phyloP scores from a whole-genome alignment of 257 asterid genomes.

The Fraxinus quadrangulata region DNA sequence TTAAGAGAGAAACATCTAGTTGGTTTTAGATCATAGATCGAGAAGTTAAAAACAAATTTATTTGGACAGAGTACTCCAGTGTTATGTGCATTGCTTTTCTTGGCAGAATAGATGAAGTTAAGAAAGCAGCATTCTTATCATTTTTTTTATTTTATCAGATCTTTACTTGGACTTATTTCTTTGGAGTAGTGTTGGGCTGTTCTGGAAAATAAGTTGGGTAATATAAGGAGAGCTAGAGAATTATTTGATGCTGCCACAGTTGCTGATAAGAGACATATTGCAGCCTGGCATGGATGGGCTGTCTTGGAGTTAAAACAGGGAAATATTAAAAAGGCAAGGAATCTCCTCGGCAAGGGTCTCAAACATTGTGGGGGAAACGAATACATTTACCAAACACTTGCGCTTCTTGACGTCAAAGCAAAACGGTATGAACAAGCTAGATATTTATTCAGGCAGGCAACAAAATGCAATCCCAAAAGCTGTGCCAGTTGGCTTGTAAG shows the following conservation, averaged over 20 bases:
- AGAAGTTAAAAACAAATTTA: not conserved
- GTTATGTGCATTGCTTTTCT: not conserved
- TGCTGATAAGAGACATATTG: slow-evolving; percentile 86
- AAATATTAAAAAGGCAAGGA: slow-evolving; percentile 75
- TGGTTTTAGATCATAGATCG: not conserved
- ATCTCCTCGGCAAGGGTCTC: slow-evolving; percentile 88
- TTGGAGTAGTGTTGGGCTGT: slow-evolving; percentile 92
- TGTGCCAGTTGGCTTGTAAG: slow-evolving; percentile 99
- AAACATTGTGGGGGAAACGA: slow-evolving; percentile 91
- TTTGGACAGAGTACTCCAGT: not conserved
- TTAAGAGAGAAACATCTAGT: not conserved
- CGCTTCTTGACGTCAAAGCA: slow-evolving; percentile 86
- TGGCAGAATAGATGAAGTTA: not conserved
- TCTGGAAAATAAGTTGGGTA: slow-evolving; percentile 84
- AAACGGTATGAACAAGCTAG: slow-evolving; percentile 79
- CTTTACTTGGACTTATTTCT: slow-evolving; percentile 27
- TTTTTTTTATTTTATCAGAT: slow-evolving; percentile 18
- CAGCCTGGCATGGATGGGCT: slow-evolving; percentile 99
- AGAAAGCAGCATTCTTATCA: not conserved
- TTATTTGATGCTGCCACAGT: slow-evolving; percentile 94
- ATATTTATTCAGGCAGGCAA: slow-evolving; percentile 85
- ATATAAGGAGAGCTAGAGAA: slow-evolving; percentile 77
- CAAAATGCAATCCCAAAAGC: slow-evolving; percentile 83
- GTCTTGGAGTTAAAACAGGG: slow-evolving; percentile 87
- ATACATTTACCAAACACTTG: slow-evolving; percentile 89